Base-by-base conservation (phyloP, 805 yeast species). In the Cyberlindnera japonica region DNA sequence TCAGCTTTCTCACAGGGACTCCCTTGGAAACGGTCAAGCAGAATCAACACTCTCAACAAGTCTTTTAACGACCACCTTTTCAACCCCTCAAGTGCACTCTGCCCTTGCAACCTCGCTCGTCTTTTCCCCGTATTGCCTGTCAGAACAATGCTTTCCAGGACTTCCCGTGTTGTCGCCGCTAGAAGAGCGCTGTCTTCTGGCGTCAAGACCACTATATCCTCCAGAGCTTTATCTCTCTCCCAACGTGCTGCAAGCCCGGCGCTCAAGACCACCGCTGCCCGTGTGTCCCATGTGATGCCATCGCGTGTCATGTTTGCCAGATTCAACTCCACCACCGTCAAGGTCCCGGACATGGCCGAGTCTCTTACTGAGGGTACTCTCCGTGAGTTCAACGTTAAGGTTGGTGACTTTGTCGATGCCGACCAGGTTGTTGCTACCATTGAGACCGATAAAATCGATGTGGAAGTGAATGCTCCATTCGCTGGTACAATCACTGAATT, bases 291-390 rank as follows among this genome's bases (percentile, higher is more conserved):
- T 19, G 29, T 30, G 33, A 33, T 33, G 35, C 39, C 39, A n/a
- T 8, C 11, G 18, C 43, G 43, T 23, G 35, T 25, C 20, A 12
- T 37, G 6, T 42, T 42, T 16, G 40, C 32, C 26, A 64, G 71
- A 50, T 59, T 49, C 48, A 62, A 65, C 44, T 63, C 72, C 28
- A 71, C 69, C 47, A 64, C 61, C 35, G 95, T 91, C 38, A 86
- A 89, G 65, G 98, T 93, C 17, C 99, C 99, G 35, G 95, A 87
- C 50, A 89, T 93, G 97, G 98, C 99, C 32, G 99, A 93, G 69
- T 90, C 97, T 37, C 83, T 93, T 60, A 87, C 96, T 30, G 99
- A 93, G 67, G 99, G 99, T 62, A 87, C 98, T 36, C 75, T 93
- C 51, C 72, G 86, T 47, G 76, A 75, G 44, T 82, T 69, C 59